Base-by-base conservation (phyloP, 2,329 filamentous ascomycete species). In the Macrophomina pseudophaseolina region DNA sequence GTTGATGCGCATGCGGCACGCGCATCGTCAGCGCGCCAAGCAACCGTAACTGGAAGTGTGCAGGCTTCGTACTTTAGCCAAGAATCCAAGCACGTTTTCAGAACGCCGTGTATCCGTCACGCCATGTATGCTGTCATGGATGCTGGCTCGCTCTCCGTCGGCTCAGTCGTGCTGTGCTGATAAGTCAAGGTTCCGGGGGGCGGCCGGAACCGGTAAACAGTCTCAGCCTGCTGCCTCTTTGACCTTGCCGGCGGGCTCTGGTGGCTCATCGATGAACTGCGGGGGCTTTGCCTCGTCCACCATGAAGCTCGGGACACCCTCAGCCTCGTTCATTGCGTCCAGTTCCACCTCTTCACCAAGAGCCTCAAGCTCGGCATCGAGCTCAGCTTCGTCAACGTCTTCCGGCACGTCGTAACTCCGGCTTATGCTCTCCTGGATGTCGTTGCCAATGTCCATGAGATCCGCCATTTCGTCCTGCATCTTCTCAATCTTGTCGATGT, bases 391-490 rank as follows among this genome's bases (percentile, higher is more conserved):
- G 78, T 98, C 94, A 28, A 99, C 93, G 78, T 98, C 95, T 74
- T 99, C 95, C 0, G 95, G 95, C 42, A 99, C 86, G 76, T 98
- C 94, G 79, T 99, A 99, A 71, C 91, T 92, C 70, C 95, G 82
- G 68, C 91, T 90, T 66, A 99, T 90, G 71, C 91, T 94, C 82
- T 98, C 95, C 81, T 99, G 93, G 68, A 99, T 99, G 80, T 99
- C 95, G 79, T 98, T 98, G 3, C 95, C 94, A 68, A 97, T 90
- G 76, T 99, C 95, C 88, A 99, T 92, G 73, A 99, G 79, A 80
- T 99, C 95, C 5, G 94, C 94, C 95, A 99, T 98, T 82, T 99
- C 94, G 78, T 99, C 95, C 86, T 99, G 94, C 85, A 99, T 87
- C 72, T 91, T 86, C 85, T 99, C 95, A 73, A 99, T 98, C 85